phyloP scores from a whole-genome alignment of 805 yeast genomes.

The Candida takata region DNA sequence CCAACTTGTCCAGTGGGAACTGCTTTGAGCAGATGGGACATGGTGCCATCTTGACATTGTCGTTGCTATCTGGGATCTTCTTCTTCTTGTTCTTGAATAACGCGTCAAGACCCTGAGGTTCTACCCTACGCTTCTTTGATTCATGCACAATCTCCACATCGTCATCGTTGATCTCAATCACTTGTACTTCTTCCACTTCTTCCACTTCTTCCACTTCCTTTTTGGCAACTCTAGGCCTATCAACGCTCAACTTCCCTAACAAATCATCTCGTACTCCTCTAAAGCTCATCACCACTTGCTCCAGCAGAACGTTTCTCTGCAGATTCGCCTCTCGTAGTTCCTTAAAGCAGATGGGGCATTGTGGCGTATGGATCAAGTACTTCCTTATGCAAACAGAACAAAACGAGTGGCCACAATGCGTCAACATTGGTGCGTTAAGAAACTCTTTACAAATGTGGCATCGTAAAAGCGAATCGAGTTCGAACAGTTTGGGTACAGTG shows the following conservation, averaged over 20 bases:
- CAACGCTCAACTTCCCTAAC: slow-evolving; percentile 23
- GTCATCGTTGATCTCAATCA: slow-evolving; percentile 8
- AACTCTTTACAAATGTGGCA: slow-evolving; percentile 89
- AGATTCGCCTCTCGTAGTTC: slow-evolving; percentile 66
- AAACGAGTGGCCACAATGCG: slow-evolving; percentile 83
- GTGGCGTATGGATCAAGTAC: slow-evolving; percentile 47
- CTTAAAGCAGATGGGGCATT: slow-evolving; percentile 74
- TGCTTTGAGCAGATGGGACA: slow-evolving; percentile 59
- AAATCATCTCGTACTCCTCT: slow-evolving; percentile 34
- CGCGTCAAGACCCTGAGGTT: slow-evolving; percentile 12
- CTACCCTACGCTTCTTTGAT: slow-evolving; percentile 15
- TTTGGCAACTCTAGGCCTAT: too few species aligned
- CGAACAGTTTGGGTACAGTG: slow-evolving; percentile 45
- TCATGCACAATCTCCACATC: slow-evolving; percentile 26
- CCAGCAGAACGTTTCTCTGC: slow-evolving; percentile 60
- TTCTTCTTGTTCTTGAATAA: slow-evolving; percentile 15
- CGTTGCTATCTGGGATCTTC: slow-evolving; percentile 3
- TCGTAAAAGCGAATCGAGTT: slow-evolving; percentile 63
- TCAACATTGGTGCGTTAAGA: slow-evolving; percentile 69
- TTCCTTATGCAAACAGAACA: slow-evolving; percentile 83
- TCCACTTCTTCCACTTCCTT: background rate
- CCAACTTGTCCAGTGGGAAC: slow-evolving; percentile 47
- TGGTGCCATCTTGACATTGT: slow-evolving; percentile 28
- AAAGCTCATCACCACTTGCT: slow-evolving; percentile 58
- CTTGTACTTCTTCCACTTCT: slow-evolving; percentile 1